Conservation (phyloP, 768 basidiomycete species). For the Xerocomus spinulosus region DNA sequence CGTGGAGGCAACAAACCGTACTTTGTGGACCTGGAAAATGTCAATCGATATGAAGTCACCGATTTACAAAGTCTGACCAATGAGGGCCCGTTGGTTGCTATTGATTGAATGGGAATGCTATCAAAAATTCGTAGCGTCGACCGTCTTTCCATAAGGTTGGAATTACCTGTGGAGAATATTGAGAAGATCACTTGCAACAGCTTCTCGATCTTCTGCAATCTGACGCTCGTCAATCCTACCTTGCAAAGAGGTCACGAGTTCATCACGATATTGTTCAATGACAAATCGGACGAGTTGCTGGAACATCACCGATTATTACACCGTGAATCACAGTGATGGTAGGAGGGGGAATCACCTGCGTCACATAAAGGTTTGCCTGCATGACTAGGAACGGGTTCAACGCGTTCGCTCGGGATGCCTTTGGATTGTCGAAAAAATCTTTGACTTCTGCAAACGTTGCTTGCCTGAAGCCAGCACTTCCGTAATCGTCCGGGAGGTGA, state of each 20-base stretch:
- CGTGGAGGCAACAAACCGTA: conserved; percentile 89
- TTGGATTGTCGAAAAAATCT: conserved; percentile 89
- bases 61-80: conserved; percentile 40
- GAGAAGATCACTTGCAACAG: conserved; percentile 81
- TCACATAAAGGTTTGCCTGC: conserved; percentile 90
- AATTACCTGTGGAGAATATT: conserved; percentile 76
- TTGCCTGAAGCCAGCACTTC: conserved; percentile 70
- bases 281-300: conserved; percentile 94
- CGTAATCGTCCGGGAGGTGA: conserved; percentile 54
- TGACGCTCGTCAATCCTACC: conserved; percentile 60
- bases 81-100: conserved; percentile 83
- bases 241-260: conserved; percentile 66
- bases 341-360: conserved; percentile 53
- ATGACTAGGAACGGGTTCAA: conserved; percentile 88
- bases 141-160: background rate
- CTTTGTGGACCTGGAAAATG: conserved; percentile 71
- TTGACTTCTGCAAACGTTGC: conserved; percentile 85
- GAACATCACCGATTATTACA: background rate
- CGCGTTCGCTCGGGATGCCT: conserved; percentile 79
- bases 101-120: conserved; percentile 90
- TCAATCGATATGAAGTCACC: background rate
- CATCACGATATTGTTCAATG: conserved; percentile 88
- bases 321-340: background rate
- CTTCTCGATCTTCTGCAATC: conserved; percentile 71
- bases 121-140: conserved; percentile 4